Conservation (phyloP, 352 stramenopile species). For the Phytophthora parvispora region DNA sequence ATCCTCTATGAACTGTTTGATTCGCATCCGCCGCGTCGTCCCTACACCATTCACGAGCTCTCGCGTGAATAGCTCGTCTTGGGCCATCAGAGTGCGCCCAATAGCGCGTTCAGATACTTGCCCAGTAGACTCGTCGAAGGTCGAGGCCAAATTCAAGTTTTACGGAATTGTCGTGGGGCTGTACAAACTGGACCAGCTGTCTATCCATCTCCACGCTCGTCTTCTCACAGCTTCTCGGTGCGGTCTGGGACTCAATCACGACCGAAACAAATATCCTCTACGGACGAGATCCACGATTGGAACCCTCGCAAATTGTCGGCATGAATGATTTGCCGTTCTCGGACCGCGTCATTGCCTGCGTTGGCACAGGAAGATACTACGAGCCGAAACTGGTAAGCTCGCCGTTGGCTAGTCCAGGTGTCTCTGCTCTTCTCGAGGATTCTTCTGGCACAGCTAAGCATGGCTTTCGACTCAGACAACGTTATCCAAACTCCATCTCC, state of each 20-base stretch:
- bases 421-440: conserved; percentile 2
- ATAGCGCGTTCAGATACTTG: no score
- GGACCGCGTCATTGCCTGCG: conserved; percentile 22
- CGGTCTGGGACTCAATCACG: conserved; percentile 2
- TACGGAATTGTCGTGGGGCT: background rate
- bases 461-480: conserved; percentile 1
- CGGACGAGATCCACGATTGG: conserved; percentile 1
- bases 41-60: no score
- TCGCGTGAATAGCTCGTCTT: no score
- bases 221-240: conserved; percentile 10
- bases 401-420: background rate
- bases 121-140: no score
- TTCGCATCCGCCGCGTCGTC: no score
- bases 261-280: background rate
- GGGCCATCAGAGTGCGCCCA: no score
- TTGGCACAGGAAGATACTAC: background rate
- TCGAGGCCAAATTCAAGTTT: no score
- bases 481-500: conserved; percentile 5
- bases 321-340: conserved; percentile 5
- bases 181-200: conserved; percentile 14
- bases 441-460: background rate
- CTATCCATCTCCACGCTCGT: conserved; percentile 14
- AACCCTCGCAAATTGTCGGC: conserved; percentile 12
- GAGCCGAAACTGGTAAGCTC: background rate
- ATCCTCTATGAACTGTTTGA: no score